Base-by-base conservation (phyloP, 306 rosid genomes). In the Gastrolobium bilobum region DNA sequence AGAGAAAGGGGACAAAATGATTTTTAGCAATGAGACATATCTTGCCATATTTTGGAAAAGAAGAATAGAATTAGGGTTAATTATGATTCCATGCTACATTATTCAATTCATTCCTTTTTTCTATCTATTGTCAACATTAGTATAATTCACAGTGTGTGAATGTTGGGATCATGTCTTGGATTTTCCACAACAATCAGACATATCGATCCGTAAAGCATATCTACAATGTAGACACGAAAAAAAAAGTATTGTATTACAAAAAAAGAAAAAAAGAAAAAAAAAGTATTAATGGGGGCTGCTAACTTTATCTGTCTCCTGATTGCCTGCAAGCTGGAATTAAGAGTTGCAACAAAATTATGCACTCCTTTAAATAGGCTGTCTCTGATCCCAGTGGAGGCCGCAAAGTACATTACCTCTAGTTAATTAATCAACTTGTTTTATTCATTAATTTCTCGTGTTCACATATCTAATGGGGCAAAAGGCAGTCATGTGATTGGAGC, bases 271-370 rank as follows among this genome's bases (percentile, higher is more conserved):
- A 73, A 37, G 7, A 7, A 54, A 50, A 74, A 40, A 20, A 52
- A 1, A 33, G 61, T 38, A 56, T 33, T 76, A 14, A 43, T 39
- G 76, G 74, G 59, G 51, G 63, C 51, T 70, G n/a, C 51, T 66
- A 38, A 44, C 68, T 67, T 82, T 84, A 68, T 4, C 15, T 90
- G 92, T 86, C 85, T 84, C 94, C 88, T 58, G 14, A 56, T 80
- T 68, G 82, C 94, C 94, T 82, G 89, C 92, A 88, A 86, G 87
- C 86, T 73, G 69, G 85, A 82, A 76, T 73, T 50, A 51, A 67
- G 83, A 60, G 78, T 78, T 82, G 60, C 79, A 83, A 47, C 56
- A 71, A 2, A 77, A 81, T 76, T 78, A 83, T 66, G 34, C 57
- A 47, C 54, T 11, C 34, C 59, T 13, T 13, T 52, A 58, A 38